These are phyloP conservation scores for Akebia trifoliata DNA, from an alignment of 164 flowering plant genomes.

Conservation along the genomic window DNA sequence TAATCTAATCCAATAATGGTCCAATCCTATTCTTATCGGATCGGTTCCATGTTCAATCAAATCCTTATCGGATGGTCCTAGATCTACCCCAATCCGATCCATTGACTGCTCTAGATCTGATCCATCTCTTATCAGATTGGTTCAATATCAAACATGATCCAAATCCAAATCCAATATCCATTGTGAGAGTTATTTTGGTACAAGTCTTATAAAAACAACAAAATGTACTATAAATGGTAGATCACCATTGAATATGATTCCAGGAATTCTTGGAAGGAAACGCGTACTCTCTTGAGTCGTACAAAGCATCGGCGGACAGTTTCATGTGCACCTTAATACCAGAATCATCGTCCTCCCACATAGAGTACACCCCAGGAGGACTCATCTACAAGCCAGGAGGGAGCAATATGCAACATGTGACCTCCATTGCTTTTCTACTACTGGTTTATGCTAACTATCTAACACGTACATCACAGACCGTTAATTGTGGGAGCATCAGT, in stretches of 20 bases:
- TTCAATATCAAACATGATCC: too few species aligned
- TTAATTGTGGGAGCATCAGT: slow-evolving; percentile 54
- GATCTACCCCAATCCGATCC: too few species aligned
- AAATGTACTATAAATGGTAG: too few species aligned
- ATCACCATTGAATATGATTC: not conserved
- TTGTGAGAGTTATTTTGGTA: too few species aligned
- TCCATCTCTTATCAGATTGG: too few species aligned
- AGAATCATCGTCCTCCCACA: slow-evolving; percentile 67
- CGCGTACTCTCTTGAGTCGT: slow-evolving; percentile 50
- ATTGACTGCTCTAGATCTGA: too few species aligned
- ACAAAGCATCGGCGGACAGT: slow-evolving; percentile 81
- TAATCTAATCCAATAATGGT: too few species aligned
- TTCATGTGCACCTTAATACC: slow-evolving; percentile 90
- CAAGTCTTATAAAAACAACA: too few species aligned
- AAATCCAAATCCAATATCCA: too few species aligned
- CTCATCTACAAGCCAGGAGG: slow-evolving; percentile 90
- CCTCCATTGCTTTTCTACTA: slow-evolving; percentile 84
- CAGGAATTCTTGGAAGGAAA: slow-evolving; percentile 83
- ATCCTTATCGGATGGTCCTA: too few species aligned
- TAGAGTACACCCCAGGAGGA: slow-evolving; percentile 82
- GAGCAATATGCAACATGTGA: slow-evolving; percentile 86
- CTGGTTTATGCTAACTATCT: slow-evolving; percentile 77
- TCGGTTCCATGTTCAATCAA: too few species aligned
- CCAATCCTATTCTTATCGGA: too few species aligned
- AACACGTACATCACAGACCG: slow-evolving; percentile 43